A percentile compares a stretch with the other conserved stretches of the same genome.
phyloP scores from a whole-genome alignment of 1,284 basidiomycete genomes.

The Pseudozyma hubeiensis region DNA sequence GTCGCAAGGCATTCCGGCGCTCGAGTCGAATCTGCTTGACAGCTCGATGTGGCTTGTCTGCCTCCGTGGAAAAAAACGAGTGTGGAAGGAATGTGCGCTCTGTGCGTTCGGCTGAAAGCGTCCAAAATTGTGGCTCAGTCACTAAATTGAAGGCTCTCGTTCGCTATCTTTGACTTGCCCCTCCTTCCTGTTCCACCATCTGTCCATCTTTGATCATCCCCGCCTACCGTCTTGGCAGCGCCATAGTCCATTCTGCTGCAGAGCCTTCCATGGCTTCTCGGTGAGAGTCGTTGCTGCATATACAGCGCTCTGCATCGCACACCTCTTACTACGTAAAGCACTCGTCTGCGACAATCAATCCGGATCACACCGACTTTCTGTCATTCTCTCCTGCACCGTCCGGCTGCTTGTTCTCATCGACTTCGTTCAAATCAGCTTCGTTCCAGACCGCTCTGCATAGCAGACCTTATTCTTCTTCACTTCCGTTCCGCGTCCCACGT shows the following conservation, averaged over 20 bases:
- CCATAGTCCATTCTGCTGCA: neutral
- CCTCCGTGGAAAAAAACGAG: neutral
- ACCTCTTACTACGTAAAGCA: neutral
- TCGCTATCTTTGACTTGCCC: neutral
- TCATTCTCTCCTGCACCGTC: neutral
- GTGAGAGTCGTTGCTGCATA: neutral
- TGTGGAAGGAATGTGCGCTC: neutral
- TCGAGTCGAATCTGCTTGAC: neutral
- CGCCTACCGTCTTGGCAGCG: neutral
- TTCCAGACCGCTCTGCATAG: neutral
- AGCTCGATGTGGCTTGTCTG: neutral
- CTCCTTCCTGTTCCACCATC: neutral
- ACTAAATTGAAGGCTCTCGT: neutral
- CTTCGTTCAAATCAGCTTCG: neutral
- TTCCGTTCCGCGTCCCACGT: neutral
- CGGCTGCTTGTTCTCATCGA: neutral
- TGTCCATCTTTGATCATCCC: neutral
- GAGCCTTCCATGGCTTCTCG: neutral
- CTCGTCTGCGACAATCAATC: neutral
- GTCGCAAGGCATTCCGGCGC: too few relatives aligned
- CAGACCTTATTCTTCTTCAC: neutral
- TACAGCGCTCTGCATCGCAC: too few relatives aligned
- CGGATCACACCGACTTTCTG: neutral
- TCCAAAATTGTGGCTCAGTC: conserved; percentile 1
- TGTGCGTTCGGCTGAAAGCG: neutral